These are phyloP conservation scores for Podaxis pistillaris DNA, from an alignment of 768 basidiomycete genomes.

Conservation along the genomic window DNA sequence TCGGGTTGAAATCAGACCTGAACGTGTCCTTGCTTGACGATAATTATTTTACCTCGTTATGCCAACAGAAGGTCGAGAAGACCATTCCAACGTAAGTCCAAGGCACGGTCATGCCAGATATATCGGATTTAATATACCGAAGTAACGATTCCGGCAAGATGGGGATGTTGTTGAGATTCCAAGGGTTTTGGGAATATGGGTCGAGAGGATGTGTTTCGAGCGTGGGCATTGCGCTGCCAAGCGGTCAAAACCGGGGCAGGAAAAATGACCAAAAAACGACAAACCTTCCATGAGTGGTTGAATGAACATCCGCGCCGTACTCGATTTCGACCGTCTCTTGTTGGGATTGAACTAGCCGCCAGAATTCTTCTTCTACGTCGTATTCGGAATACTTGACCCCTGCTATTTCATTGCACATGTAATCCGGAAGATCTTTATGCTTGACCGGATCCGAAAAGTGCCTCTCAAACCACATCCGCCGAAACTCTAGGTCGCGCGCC, in stretches of 20 bases:
- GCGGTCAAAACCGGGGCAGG: conserved; percentile 8
- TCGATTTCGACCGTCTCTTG: conserved; percentile 95
- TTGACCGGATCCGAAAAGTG: conserved; percentile 45
- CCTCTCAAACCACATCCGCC: conserved; percentile 81
- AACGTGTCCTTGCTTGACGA: neutral
- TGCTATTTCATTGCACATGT: conserved; percentile 49
- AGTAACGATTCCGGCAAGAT: conserved; percentile 90
- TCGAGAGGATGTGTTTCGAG: conserved; percentile 91
- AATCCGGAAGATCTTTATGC: conserved; percentile 43
- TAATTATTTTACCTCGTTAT: conserved; percentile 77
- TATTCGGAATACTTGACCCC: conserved; percentile 76
- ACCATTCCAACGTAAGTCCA: conserved; percentile 99
- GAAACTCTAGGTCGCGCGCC: conserved; percentile 86
- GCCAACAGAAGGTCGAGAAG: conserved; percentile 99
- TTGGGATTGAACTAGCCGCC: conserved; percentile 89
- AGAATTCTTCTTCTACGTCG: conserved; percentile 94
- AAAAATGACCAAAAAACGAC: conserved; percentile 18
- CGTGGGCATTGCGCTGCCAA: conserved; percentile 86
- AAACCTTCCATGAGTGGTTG: conserved; percentile 95
- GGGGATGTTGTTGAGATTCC: conserved; percentile 98
- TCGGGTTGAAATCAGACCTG: neutral
- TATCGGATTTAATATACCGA: conserved; percentile 97
- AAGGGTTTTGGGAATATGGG: conserved; percentile 84
- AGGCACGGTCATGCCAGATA: conserved; percentile 98
- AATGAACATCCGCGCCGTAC: conserved; percentile 99